These are phyloP conservation scores for Pseudogymnoascus sp. DNA, from an alignment of 2,329 filamentous ascomycete species.

Conservation along the genomic window DNA sequence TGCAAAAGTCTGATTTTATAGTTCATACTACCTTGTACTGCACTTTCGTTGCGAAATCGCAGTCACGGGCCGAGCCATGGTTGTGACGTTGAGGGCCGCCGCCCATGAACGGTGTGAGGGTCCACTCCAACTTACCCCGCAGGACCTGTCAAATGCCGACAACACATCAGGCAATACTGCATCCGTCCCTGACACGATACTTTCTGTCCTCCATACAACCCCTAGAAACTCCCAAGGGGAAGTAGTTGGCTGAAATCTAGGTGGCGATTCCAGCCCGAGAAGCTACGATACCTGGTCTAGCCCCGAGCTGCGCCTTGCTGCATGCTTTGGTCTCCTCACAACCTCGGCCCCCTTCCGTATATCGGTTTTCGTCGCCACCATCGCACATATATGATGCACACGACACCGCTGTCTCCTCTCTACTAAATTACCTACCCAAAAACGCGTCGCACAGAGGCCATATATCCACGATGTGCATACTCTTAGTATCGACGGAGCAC, in stretches of 20 bases:
- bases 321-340: not conserved
- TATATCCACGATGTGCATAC: conserved; percentile 60
- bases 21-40: not conserved
- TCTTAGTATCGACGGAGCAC: conserved; percentile 66
- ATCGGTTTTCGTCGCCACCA: not conserved
- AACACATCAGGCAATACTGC: conserved; percentile 2
- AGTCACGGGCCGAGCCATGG: conserved; percentile 5
- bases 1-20: not conserved
- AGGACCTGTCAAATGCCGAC: not conserved
- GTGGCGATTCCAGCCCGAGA: not conserved
- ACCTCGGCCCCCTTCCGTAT: not conserved
- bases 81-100: not conserved
- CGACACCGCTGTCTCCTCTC: not conserved
- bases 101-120: not conserved
- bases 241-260: not conserved
- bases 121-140: not conserved
- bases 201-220: not conserved
- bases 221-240: not conserved
- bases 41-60: not conserved
- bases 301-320: not conserved
- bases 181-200: not conserved
- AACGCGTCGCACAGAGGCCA: not conserved
- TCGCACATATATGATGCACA: not conserved
- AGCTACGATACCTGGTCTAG: not conserved
- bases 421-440: not conserved